Base-by-base conservation (phyloP, 2,329 filamentous ascomycete genomes). In the Diplodia mutila region DNA sequence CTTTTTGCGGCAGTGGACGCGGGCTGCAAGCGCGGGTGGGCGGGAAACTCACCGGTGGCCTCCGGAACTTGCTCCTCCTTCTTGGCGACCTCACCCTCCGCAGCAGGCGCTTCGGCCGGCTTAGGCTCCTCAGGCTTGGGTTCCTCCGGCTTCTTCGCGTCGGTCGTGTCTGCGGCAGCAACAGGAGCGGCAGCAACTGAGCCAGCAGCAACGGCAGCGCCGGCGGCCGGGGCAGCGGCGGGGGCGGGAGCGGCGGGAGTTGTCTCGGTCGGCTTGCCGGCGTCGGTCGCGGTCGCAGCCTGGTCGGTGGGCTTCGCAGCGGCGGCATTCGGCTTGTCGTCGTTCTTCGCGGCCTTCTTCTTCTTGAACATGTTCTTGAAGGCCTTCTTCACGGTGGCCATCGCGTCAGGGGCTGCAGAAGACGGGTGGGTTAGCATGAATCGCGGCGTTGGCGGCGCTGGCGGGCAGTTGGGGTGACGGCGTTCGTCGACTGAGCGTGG, bases 301-400 rank as follows among this genome's bases (percentile, higher is more conserved):
- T 75, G 72, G 39, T 76, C 72, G 32, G 75, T 72, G 14, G 72
- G 69, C 37, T 75, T 68, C 29, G 61, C 67, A 39, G 67, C 51
- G 51, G 53, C 59, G 29, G 48, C 39, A 16, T 61, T 65, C 4
- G 51, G 32, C 68, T 76, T 74, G 48, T 66, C 48, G 46, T 66
- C 54, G 34, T 25, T 49, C 37, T 66, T 66, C 27, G 52, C 46
- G 7, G 65, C 18, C 59, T 67, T 67, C 34, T 70, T 70, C 64
- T 76, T 76, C 69, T 71, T 76, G 69, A 79, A 79, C 69, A 79
- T 68, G 67, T 74, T 71, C 73, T 78, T 80, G 70, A 79, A 73
- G 69, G 72, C 72, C 72, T 77, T 77, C 75, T 80, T 80, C 72
- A 77, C 69, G 69, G 73, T 74, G 61, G 75, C 71, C 66, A 77